Percentiles rank a stretch among this genome's conserved stretches.
Conservation (phyloP, 2,329 filamentous ascomycete species). For the Alternaria burnsii region DNA sequence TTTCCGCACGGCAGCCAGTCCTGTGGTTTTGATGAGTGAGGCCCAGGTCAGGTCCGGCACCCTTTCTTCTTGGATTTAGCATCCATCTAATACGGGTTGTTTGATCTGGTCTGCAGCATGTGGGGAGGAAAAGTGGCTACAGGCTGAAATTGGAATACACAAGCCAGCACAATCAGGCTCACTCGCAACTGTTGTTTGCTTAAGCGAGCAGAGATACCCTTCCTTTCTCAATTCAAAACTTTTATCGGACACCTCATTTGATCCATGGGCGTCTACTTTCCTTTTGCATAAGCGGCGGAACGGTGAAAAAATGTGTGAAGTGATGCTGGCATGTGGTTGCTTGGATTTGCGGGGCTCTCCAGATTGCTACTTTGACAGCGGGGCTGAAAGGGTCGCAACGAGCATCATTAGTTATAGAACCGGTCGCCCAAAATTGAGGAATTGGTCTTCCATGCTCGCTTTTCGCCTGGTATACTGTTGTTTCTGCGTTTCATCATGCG, state of each 20-base stretch:
- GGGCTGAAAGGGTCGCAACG: constrained; percentile 42
- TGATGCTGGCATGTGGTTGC: constrained; percentile 28
- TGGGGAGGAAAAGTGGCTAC: constrained; percentile 34
- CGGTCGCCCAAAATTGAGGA: constrained; percentile 36
- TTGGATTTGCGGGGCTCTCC: constrained; percentile 33
- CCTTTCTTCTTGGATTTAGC: constrained; percentile 35
- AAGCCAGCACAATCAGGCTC: constrained; percentile 43
- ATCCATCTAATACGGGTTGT: constrained; percentile 47
- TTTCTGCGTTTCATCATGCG: constrained; percentile 40
- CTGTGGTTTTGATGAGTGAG: constrained; percentile 18
- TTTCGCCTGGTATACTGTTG: constrained; percentile 14
- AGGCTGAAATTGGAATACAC: constrained; percentile 49
- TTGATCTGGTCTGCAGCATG: constrained; percentile 28
- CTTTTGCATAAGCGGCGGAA: constrained; percentile 32
- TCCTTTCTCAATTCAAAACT: constrained; percentile 34
- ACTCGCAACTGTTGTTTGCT: constrained; percentile 47
- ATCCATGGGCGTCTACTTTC: constrained; percentile 3
- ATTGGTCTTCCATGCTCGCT: constrained; percentile 31
- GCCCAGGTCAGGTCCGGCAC: constrained; percentile 25
- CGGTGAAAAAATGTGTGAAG: constrained; percentile 23
- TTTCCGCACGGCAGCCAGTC: constrained; percentile 17
- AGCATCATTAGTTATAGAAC: constrained; percentile 49
- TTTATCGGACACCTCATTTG: constrained; percentile 9
- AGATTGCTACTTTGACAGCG: constrained; percentile 45
- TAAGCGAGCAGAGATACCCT: constrained; percentile 51